Evolutionary conservation across 2,329 filamentous ascomycete species (phyloP), one percentile per base, ranked within the genome.

Genomic region (Xylariaceae sp.): DNA sequence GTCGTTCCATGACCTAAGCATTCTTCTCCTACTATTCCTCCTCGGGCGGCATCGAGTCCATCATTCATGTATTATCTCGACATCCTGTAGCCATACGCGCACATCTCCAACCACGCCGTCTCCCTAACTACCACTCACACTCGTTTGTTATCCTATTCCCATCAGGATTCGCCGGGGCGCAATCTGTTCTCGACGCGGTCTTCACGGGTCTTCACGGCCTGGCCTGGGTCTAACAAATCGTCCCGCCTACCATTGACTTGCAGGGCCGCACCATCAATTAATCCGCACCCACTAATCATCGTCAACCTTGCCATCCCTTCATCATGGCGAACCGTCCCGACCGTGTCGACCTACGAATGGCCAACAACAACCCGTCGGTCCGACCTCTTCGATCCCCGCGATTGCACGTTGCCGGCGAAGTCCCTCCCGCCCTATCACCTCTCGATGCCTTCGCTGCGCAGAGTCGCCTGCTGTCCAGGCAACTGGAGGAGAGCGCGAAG

Each of bases 401-500:
- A 62, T 77, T 91, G 60, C 88, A 92, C 73, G 81, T 89, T 59
- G 88, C 88, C 59, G 90, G 90, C 62, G 89, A 93, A 67, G 83
- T 89, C 1, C 93, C 94, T 17, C 94, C 94, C 4, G 89, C 94
- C 55, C 81, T 97, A 58, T 97, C 94, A 6, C 94, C 94, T 9
- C 83, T 99, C 65, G 94, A 99, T 80, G 93, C 93, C 52, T 95
- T 99, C 72, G 93, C 93, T 18, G 82, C 93, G 63, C 93, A 97
- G 72, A 95, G 92, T 68, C 88, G 93, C 59, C 78, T 95, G 67
- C 82, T 99, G 55, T 92, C 92, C 45, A 89, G 86, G 75, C 89
- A 96, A 74, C 84, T 99, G 62, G 88, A 96, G 73, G 88, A 94
- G 66, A 87, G 84, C 64, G 83, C 85, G 69, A 86, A 84, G 70